Percentiles rank a stretch among this genome's conserved stretches.
Evolutionary conservation across 2,329 filamentous ascomycete species (phyloP).

Genomic region (Daldinia sp.): DNA sequence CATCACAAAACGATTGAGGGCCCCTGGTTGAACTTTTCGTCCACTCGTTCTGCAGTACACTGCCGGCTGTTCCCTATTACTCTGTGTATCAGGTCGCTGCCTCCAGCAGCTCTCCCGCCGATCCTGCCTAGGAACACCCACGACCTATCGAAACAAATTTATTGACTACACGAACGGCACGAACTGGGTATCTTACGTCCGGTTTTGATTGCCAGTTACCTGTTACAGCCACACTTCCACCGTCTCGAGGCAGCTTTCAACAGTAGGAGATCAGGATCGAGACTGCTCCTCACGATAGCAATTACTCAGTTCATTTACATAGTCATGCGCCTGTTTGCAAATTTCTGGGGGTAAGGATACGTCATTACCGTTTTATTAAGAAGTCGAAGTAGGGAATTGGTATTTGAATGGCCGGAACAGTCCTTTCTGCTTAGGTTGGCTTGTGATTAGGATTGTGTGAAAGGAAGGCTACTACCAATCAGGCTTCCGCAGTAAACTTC

Average conservation of each 20-base stretch:
- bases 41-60: slow-evolving; percentile 14
- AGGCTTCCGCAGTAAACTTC: slow-evolving; percentile 15
- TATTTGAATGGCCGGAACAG: slow-evolving; percentile 27
- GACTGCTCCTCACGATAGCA: slow-evolving; percentile 4
- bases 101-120: slow-evolving; percentile 16
- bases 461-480: slow-evolving; percentile 15
- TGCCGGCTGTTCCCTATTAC: slow-evolving; percentile 13
- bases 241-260: slow-evolving; percentile 19
- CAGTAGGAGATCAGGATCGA: slow-evolving; percentile 16
- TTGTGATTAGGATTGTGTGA: slow-evolving; percentile 25
- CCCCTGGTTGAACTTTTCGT: slow-evolving; percentile 5
- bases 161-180: slow-evolving; percentile 19
- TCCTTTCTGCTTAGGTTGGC: slow-evolving; percentile 20
- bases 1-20: slow-evolving; percentile 18
- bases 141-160: slow-evolving; percentile 15
- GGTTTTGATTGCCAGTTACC: slow-evolving; percentile 15
- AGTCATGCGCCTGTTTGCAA: slow-evolving; percentile 36
- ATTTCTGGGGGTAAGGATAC: slow-evolving; percentile 30
- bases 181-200: slow-evolving; percentile 21
- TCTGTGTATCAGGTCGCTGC: slow-evolving; percentile 9
- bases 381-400: slow-evolving; percentile 28
- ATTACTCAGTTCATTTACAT: slow-evolving; percentile 7
- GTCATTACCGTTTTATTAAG: slow-evolving; percentile 15
- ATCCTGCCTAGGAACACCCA: slow-evolving; percentile 15
- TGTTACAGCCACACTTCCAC: slow-evolving; percentile 6